Conservation (phyloP, 2,329 filamentous ascomycete genomes). For the Scleromitrula shiraiana region DNA sequence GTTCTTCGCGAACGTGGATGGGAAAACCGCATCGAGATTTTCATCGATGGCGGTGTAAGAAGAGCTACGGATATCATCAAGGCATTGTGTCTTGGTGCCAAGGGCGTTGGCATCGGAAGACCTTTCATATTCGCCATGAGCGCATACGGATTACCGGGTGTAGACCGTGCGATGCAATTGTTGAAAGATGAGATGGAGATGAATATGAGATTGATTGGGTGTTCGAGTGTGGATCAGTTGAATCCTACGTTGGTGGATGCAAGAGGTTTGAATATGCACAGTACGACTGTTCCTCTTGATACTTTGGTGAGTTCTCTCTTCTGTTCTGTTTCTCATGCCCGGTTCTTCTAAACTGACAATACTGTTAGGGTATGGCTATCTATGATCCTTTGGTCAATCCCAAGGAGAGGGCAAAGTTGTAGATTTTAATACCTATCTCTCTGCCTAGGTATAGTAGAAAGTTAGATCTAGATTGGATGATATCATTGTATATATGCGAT, state of each 20-base stretch:
- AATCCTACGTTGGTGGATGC: slow-evolving; percentile 75
- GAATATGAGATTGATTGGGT: slow-evolving; percentile 94
- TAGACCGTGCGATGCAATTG: slow-evolving; percentile 86
- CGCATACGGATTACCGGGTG: slow-evolving; percentile 77
- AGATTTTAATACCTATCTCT: too few relatives aligned
- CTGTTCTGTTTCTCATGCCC: slow-evolving; percentile 4
- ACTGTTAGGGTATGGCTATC: slow-evolving; percentile 21
- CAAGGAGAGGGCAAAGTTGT: slow-evolving; percentile 39
- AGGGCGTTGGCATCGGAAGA: slow-evolving; percentile 85
- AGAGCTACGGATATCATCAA: slow-evolving; percentile 93
- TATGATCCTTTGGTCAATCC: slow-evolving; percentile 43
- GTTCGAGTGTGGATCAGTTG: slow-evolving; percentile 64
- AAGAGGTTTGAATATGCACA: slow-evolving; percentile 57
- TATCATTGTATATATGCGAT: too few relatives aligned
- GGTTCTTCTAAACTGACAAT: slow-evolving; percentile 5
- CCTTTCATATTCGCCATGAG: slow-evolving; percentile 97
- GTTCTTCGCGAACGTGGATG: slow-evolving; percentile 66
- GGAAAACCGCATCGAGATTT: slow-evolving; percentile 76
- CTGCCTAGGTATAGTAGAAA: too few relatives aligned
- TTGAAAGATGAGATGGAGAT: slow-evolving; percentile 97
- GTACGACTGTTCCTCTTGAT: slow-evolving; percentile 51
- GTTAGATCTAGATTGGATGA: too few relatives aligned
- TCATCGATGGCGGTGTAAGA: slow-evolving; percentile 82
- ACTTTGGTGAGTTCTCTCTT: slow-evolving; percentile 36
- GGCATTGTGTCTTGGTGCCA: slow-evolving; percentile 84